Percentiles rank a stretch among this genome's conserved stretches.
Evolutionary conservation across 805 yeast species (phyloP).

Genomic region (Hanseniaspora valbyensis): DNA sequence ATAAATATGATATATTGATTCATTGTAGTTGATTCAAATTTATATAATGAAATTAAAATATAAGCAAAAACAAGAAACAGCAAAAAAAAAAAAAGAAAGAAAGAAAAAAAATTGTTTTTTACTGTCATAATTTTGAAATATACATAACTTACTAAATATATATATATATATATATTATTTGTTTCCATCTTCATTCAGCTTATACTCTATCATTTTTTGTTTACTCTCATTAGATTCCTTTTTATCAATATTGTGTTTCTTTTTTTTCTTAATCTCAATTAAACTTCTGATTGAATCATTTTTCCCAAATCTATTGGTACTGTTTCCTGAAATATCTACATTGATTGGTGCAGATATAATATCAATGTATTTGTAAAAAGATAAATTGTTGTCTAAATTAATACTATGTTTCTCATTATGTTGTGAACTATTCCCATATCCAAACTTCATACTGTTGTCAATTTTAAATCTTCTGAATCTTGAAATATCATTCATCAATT

Average conservation of each 20-base stretch:
- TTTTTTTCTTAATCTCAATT: background rate
- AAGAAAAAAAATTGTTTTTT: background rate
- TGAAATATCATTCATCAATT: constrained; percentile 6
- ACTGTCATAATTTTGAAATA: background rate
- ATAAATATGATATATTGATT: background rate
- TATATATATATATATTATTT: background rate
- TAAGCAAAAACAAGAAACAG: too few species aligned
- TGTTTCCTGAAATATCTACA: background rate
- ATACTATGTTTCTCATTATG: background rate
- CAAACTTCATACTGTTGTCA: background rate
- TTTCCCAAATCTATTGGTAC: background rate
- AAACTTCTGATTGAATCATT: background rate
- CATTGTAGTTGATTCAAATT: background rate
- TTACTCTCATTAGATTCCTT: background rate
- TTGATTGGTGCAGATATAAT: background rate
- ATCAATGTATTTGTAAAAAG: background rate
- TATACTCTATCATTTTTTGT: background rate
- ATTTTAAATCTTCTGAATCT: constrained; percentile 9
- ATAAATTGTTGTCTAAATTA: background rate
- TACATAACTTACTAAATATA: background rate
- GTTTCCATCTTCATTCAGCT: background rate
- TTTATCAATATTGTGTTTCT: background rate
- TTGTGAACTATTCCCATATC: background rate
- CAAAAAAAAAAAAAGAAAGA: too few species aligned
- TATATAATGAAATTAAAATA: too few species aligned